phyloP scores from a whole-genome alignment of 352 stramenopile species.

The Phytophthora pluvialis region DNA sequence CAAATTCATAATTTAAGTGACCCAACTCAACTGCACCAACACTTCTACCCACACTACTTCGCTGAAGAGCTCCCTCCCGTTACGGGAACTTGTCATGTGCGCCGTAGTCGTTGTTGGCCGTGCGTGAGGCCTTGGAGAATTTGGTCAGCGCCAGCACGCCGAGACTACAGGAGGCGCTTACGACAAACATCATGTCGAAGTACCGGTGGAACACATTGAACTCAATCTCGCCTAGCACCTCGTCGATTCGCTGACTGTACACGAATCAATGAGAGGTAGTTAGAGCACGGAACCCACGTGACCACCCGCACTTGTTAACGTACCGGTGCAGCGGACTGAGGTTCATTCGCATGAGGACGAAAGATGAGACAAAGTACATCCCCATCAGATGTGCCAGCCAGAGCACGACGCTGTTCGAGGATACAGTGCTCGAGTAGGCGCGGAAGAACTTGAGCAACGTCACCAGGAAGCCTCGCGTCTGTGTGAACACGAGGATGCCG shows the following conservation, averaged over 20 bases:
- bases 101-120: slow-evolving; percentile 73
- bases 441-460: slow-evolving; percentile 84
- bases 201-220: slow-evolving; percentile 88
- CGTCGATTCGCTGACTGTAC: slow-evolving; percentile 75
- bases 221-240: slow-evolving; percentile 84
- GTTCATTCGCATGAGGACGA: slow-evolving; percentile 91
- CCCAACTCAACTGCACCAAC: slow-evolving; percentile 4
- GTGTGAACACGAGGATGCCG: slow-evolving; percentile 83
- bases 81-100: slow-evolving; percentile 83
- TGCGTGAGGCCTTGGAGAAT: slow-evolving; percentile 83
- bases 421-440: slow-evolving; percentile 82
- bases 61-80: slow-evolving; percentile 13
- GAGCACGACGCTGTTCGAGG: slow-evolving; percentile 83
- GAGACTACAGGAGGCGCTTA: slow-evolving; percentile 74
- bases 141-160: slow-evolving; percentile 67
- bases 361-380: slow-evolving; percentile 91
- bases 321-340: slow-evolving; percentile 73
- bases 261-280: neutral
- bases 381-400: slow-evolving; percentile 87
- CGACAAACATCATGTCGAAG: slow-evolving; percentile 87
- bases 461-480: slow-evolving; percentile 82
- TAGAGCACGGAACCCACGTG: slow-evolving; percentile 10
- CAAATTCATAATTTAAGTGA: slow-evolving; percentile 38
- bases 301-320: slow-evolving; percentile 2
- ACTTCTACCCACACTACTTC: slow-evolving; percentile 10